Percentiles rank a stretch among this genome's conserved stretches.
These are phyloP conservation scores for Lumnitzera racemosa DNA, from an alignment of 345 rosid species.

Conservation along the genomic window DNA sequence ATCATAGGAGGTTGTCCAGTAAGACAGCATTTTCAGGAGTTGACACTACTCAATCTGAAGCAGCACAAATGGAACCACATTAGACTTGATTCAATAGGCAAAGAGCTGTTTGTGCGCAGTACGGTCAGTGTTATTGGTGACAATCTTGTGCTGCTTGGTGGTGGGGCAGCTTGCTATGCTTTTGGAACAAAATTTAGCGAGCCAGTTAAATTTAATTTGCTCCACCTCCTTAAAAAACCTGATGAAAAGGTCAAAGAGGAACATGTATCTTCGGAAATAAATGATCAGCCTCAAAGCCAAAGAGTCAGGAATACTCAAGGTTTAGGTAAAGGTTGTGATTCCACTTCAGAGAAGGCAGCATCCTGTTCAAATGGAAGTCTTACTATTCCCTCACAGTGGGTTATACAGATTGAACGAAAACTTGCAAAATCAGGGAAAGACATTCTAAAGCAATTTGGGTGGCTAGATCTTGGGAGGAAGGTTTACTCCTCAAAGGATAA, in stretches of 20 bases:
- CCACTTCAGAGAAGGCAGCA: conserved; percentile 13
- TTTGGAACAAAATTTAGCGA: conserved; percentile 92
- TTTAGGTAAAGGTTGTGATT: conserved; percentile 15
- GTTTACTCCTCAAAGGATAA: conserved; percentile 47
- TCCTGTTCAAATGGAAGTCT: conserved; percentile 6
- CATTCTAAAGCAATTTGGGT: conserved; percentile 69
- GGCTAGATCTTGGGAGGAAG: conserved; percentile 84
- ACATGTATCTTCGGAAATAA: conserved; percentile 16
- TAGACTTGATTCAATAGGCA: conserved; percentile 46
- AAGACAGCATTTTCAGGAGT: conserved; percentile 53
- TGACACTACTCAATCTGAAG: conserved; percentile 60
- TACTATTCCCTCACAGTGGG: conserved; percentile 26
- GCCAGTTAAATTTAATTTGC: conserved; percentile 64
- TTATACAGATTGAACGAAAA: conserved; percentile 50
- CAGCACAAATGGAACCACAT: conserved; percentile 53
- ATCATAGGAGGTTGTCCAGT: conserved; percentile 94
- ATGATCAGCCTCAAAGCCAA: conserved; percentile 14
- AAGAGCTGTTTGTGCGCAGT: conserved; percentile 67
- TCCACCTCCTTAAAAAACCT: conserved; percentile 18
- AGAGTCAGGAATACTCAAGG: conserved; percentile 16
- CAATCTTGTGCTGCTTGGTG: conserved; percentile 74
- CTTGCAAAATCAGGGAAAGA: conserved; percentile 77
- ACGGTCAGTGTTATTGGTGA: conserved; percentile 62
- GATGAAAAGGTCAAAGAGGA: conserved; percentile 18
- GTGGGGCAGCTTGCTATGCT: conserved; percentile 95